Conservation (phyloP, 306 rosid genomes). For the Cicer yamashitae region DNA sequence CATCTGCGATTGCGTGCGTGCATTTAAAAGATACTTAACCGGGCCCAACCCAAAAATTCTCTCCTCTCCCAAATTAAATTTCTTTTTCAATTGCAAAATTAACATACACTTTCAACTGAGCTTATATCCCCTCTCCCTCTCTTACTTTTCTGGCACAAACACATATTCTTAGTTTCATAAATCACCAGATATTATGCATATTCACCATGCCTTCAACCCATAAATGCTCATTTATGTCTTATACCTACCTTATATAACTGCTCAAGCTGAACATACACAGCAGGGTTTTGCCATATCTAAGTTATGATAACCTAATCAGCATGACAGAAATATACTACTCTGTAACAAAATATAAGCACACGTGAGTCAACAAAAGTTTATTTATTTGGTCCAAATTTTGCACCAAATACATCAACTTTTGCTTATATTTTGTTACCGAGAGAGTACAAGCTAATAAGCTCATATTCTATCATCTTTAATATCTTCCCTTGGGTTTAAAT, state of each 20-base stretch:
- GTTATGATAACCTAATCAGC: background rate
- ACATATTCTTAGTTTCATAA: background rate
- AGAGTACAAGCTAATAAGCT: background rate
- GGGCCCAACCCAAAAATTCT: background rate
- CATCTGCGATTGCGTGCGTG: background rate
- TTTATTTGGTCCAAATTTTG: no score
- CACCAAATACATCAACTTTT: no score
- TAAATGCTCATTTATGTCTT: background rate
- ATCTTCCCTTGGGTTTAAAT: background rate
- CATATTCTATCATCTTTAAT: background rate
- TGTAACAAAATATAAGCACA: no score
- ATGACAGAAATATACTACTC: background rate
- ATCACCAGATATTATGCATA: slow-evolving; percentile 9
- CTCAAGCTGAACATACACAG: slow-evolving; percentile 9
- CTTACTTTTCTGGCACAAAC: background rate
- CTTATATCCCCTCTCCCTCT: background rate
- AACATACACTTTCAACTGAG: background rate
- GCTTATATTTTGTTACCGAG: no score
- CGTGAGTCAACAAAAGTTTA: no score
- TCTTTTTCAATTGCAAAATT: background rate
- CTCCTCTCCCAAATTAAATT: background rate
- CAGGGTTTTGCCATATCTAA: background rate
- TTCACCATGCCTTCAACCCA: slow-evolving; percentile 8
- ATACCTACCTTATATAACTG: background rate
- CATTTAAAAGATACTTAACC: slow-evolving; percentile 7